These are phyloP conservation scores for Xylariaceae sp. DNA, from an alignment of 2,329 filamentous ascomycete genomes.

Conservation along the genomic window DNA sequence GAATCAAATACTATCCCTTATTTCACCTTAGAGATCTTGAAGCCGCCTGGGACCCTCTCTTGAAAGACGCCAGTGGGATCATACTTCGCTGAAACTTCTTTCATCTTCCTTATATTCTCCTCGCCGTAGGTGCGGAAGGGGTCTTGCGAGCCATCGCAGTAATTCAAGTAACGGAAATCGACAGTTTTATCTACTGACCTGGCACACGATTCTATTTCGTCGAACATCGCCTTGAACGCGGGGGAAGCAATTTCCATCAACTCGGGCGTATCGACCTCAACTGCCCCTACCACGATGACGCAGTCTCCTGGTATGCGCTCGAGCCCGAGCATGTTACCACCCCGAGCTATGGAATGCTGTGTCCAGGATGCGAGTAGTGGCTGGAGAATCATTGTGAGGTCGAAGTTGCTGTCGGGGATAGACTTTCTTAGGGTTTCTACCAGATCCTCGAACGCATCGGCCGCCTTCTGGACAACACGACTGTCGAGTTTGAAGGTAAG, in stretches of 20 bases:
- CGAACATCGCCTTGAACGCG: conserved; percentile 8
- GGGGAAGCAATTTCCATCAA: conserved; percentile 3
- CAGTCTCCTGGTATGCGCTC: conserved; percentile 13
- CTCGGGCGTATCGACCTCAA: conserved; percentile 15
- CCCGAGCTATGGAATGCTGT: conserved; percentile 8
- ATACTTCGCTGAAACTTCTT: too few relatives aligned
- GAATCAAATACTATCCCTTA: too few relatives aligned
- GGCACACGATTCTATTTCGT: conserved; percentile 10
- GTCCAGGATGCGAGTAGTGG: conserved; percentile 16
- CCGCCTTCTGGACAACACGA: conserved; percentile 17
- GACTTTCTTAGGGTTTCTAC: conserved; percentile 13
- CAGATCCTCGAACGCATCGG: conserved; percentile 9
- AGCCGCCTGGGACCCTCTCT: too few relatives aligned
- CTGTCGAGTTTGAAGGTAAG: conserved; percentile 24
- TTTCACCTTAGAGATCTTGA: too few relatives aligned
- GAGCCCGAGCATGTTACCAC: conserved; percentile 22
- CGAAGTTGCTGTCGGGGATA: conserved; percentile 17
- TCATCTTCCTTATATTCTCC: too few relatives aligned
- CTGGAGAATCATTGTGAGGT: conserved; percentile 14
- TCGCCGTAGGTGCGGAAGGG: too few relatives aligned
- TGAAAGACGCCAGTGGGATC: too few relatives aligned
- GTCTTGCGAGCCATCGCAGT: too few relatives aligned
- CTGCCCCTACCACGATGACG: conserved; percentile 7
- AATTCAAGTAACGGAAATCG: too few relatives aligned
- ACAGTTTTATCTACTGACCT: conserved; percentile 5